Base-by-base conservation (phyloP, 163 green algal species). In the Coccomyxa subellipsoidea region DNA sequence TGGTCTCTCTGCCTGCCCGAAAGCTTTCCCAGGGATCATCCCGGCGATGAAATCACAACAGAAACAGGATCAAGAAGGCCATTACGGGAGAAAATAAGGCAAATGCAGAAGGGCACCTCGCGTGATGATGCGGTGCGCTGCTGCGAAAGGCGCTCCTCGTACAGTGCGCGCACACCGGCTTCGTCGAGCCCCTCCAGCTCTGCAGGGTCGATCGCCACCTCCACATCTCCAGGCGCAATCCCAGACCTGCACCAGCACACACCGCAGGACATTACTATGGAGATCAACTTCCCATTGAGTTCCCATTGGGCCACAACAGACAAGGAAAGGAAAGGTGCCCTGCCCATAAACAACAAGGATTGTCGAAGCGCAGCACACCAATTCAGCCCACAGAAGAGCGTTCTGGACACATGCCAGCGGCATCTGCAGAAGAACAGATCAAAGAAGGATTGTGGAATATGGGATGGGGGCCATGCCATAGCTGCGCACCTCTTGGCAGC, bases 111-210 rank as follows among this genome's bases (percentile, higher is more conserved):
- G 76, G 18, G 8, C 38, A 66, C 76, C 76, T 80, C 76, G 29
- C 38, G 3, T 29, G 76, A 37, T 3, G 36, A 84, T 12, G 78
- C 86, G 8, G 83, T 75, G 15, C 90, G 84, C 77, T 89, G 80
- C 82, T 94, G 89, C 23, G 82, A 84, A 47, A 94, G 38, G 77
- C 89, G 88, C 36, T 88, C 80, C 39, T 97, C 92, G 83, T 97
- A 98, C 80, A 97, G 85, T 39, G 90, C 85, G 54, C 90, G 85
- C 78, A 96, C 81, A 78, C 84, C 88, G 0, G 83, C 92, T 38
- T 97, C 94, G 81, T 97, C 92, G 77, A 98, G 85, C 0, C 93
- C 91, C 85, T 99, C 95, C 37, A 98, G 89, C 85, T 98, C 95
- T 83, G 97, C 82, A 92, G 90, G 70, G 88, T 95, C 80, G 53